A percentile compares a stretch with the other conserved stretches of the same genome.
Conservation (phyloP, 768 basidiomycete genomes). For the Rhodotorula paludigena region DNA sequence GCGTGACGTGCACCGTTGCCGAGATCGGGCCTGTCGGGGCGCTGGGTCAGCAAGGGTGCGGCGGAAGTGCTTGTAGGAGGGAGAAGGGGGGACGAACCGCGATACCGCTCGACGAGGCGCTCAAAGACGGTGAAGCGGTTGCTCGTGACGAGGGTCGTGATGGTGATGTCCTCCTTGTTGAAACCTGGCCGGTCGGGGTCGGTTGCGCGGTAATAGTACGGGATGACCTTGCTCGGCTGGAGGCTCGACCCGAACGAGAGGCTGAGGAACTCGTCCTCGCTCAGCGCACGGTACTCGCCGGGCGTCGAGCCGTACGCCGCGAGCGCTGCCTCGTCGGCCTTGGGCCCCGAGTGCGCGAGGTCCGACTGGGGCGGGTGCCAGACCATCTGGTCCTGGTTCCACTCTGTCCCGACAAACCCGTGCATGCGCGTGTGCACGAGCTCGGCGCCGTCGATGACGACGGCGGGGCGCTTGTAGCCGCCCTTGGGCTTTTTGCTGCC, state of each 20-base stretch:
- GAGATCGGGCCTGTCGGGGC: slow-evolving; percentile 66
- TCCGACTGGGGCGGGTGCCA: slow-evolving; percentile 30
- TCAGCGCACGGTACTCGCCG: slow-evolving; percentile 8
- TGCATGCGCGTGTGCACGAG: slow-evolving; percentile 21
- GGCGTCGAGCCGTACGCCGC: slow-evolving; percentile 4
- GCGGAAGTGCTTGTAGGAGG: too few species aligned
- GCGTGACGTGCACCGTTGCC: slow-evolving; percentile 68
- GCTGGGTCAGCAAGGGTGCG: neutral
- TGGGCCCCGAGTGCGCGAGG: slow-evolving; percentile 22
- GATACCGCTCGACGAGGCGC: slow-evolving; percentile 68
- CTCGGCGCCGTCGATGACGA: slow-evolving; percentile 22
- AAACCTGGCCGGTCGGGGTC: slow-evolving; percentile 48
- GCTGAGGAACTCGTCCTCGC: slow-evolving; percentile 43
- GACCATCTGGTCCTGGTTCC: slow-evolving; percentile 37
- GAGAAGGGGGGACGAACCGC: slow-evolving; percentile 53
- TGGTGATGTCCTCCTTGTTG: slow-evolving; percentile 66
- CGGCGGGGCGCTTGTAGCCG: slow-evolving; percentile 20
- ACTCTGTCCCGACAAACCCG: slow-evolving; percentile 37
- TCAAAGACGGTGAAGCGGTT: slow-evolving; percentile 69
- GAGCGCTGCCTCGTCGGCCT: neutral
- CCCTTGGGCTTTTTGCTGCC: slow-evolving; percentile 26
- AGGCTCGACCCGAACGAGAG: slow-evolving; percentile 46
- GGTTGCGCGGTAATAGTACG: slow-evolving; percentile 71
- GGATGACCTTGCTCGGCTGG: slow-evolving; percentile 67
- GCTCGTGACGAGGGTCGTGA: slow-evolving; percentile 76